Conservation (phyloP, 2,329 filamentous ascomycete species). For the Coniochaeta pulveracea region DNA sequence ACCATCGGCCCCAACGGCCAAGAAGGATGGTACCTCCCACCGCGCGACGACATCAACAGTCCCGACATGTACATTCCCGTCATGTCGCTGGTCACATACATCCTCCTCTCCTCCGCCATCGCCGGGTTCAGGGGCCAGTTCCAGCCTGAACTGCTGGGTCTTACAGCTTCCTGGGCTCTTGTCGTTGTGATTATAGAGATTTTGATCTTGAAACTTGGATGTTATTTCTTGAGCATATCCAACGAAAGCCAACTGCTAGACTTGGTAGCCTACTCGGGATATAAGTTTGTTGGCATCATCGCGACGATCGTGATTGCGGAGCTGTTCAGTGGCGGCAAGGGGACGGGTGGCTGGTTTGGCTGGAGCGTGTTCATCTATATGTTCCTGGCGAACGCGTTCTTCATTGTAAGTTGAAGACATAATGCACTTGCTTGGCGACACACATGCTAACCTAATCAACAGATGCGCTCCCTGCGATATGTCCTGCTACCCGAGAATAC, state of each 20-base stretch:
- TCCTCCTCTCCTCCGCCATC: constrained; percentile 81
- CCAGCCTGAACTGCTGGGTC: constrained; percentile 84
- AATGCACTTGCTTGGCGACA: too few species aligned
- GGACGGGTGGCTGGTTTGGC: constrained; percentile 78
- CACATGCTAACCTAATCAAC: constrained; percentile 10
- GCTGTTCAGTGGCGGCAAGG: constrained; percentile 63
- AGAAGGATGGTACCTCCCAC: constrained; percentile 74
- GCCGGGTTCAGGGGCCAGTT: constrained; percentile 86
- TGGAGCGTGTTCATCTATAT: constrained; percentile 88
- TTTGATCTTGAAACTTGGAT: constrained; percentile 78
- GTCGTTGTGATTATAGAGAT: constrained; percentile 82
- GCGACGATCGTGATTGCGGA: constrained; percentile 73
- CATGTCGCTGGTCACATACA: constrained; percentile 97
- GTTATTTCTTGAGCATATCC: constrained; percentile 86
- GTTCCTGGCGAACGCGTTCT: constrained; percentile 88
- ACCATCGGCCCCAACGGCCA: constrained; percentile 57
- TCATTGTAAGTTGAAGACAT: constrained; percentile 73
- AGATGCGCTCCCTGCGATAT: constrained; percentile 93
- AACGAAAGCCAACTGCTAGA: constrained; percentile 91
- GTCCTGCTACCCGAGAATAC: constrained; percentile 81
- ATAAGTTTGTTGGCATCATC: constrained; percentile 98
- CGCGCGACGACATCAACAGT: constrained; percentile 90
- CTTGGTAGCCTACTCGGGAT: constrained; percentile 89
- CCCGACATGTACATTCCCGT: constrained; percentile 96
- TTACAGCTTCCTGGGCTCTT: constrained; percentile 75